phyloP scores from a whole-genome alignment of 805 yeast species.

The Lipomyces yamanashiensis region DNA sequence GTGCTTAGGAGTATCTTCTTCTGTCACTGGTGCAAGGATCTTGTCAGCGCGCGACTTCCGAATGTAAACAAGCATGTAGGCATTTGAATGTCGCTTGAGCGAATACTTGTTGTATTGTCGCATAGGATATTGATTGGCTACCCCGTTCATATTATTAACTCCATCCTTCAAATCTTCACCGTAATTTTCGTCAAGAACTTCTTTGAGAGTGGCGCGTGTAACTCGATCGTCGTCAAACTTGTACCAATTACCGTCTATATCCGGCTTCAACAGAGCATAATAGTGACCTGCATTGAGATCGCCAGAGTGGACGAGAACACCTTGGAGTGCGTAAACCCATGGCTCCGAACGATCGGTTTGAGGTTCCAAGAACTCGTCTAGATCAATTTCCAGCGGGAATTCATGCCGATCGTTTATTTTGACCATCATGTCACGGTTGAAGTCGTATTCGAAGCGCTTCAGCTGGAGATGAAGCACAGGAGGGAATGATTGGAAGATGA shows the following conservation, averaged over 20 bases:
- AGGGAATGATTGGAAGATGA: conserved; percentile 86
- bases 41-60: conserved; percentile 62
- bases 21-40: conserved; percentile 62
- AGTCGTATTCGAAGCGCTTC: conserved; percentile 93
- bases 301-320: conserved; percentile 95
- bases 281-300: conserved; percentile 96
- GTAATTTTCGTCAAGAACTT: conserved; percentile 89
- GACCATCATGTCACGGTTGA: conserved; percentile 81
- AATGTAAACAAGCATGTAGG: conserved; percentile 95
- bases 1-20: conserved; percentile 66
- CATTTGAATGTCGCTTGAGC: conserved; percentile 84
- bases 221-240: conserved; percentile 96
- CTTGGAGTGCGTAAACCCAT: conserved; percentile 84
- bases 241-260: conserved; percentile 72
- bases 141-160: conserved; percentile 7
- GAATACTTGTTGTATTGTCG: conserved; percentile 51
- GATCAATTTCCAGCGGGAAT: conserved; percentile 80
- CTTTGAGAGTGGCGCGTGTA: conserved; percentile 78
- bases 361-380: conserved; percentile 76
- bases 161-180: conserved; percentile 66
- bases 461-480: conserved; percentile 91
- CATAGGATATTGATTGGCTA: conserved; percentile 45
- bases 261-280: conserved; percentile 90
- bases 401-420: conserved; percentile 93
- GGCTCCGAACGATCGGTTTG: conserved; percentile 55